Conservation (phyloP, 2,329 filamentous ascomycete species). For the Aspergillus tanneri region DNA sequence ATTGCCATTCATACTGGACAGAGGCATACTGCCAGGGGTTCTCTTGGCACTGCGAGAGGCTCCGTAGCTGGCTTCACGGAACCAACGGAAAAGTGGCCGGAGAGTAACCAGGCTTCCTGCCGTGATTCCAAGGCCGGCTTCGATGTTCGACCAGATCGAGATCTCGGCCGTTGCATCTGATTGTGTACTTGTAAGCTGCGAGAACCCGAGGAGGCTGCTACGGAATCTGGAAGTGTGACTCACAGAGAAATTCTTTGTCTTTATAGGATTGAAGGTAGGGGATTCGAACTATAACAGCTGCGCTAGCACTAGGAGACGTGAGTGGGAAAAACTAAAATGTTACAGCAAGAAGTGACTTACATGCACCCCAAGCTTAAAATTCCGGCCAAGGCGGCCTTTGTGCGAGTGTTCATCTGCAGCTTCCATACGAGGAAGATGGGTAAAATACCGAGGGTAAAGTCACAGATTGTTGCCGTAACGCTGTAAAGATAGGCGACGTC, state of each 20-base stretch:
- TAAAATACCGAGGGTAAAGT: slow-evolving; percentile 55
- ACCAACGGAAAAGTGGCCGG: slow-evolving; percentile 48
- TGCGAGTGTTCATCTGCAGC: slow-evolving; percentile 54
- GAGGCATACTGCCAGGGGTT: slow-evolving; percentile 29
- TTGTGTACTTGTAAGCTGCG: neutral
- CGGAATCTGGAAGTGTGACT: slow-evolving; percentile 11
- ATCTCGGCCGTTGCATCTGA: slow-evolving; percentile 36
- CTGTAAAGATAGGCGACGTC: slow-evolving; percentile 55
- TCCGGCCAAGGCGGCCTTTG: slow-evolving; percentile 53
- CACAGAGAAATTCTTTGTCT: slow-evolving; percentile 35
- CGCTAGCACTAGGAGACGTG: slow-evolving; percentile 36
- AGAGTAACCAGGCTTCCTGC: slow-evolving; percentile 52
- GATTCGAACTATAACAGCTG: slow-evolving; percentile 39
- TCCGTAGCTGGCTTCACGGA: slow-evolving; percentile 29
- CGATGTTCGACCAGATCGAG: slow-evolving; percentile 45
- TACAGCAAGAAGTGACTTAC: slow-evolving; percentile 30
- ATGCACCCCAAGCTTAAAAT: slow-evolving; percentile 59
- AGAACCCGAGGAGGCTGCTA: neutral
- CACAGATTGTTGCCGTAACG: slow-evolving; percentile 47
- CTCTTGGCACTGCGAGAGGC: slow-evolving; percentile 25
- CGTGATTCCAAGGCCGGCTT: slow-evolving; percentile 43
- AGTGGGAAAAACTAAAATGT: slow-evolving; percentile 11
- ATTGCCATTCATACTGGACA: slow-evolving; percentile 30
- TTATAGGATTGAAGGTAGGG: slow-evolving; percentile 37
- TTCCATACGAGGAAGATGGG: slow-evolving; percentile 57